Conservation (phyloP, 2,329 filamentous ascomycete species). For the Zymoseptoria pseudotritici region DNA sequence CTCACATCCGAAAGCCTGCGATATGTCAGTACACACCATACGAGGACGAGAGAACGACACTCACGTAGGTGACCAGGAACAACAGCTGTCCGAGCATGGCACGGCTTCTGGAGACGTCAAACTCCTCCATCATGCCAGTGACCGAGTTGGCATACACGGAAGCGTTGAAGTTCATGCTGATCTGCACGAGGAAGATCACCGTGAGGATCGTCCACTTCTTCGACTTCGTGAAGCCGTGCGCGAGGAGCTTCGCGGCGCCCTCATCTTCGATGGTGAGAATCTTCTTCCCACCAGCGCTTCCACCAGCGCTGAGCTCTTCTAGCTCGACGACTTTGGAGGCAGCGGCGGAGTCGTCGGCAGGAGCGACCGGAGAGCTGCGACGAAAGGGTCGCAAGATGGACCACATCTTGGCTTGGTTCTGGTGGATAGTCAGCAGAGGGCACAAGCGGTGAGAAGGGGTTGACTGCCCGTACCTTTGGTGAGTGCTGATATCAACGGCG, state of each 20-base stretch:
- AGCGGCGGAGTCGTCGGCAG: background rate
- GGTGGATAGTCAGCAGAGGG: background rate
- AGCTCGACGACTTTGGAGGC: background rate
- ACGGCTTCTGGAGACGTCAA: conserved; percentile 58
- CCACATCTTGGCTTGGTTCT: background rate
- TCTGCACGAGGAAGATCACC: conserved; percentile 48
- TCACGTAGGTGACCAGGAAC: conserved; percentile 63
- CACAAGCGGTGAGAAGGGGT: background rate
- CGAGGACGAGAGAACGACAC: background rate
- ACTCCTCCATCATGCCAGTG: conserved; percentile 51
- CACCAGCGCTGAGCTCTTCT: background rate
- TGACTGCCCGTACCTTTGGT: background rate
- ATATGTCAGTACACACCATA: background rate
- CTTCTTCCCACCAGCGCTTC: background rate
- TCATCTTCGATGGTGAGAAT: background rate
- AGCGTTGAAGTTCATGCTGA: conserved; percentile 51
- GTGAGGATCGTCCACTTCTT: conserved; percentile 47
- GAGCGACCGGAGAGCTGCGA: background rate
- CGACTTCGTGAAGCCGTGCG: conserved; percentile 34
- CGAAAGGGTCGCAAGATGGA: background rate
- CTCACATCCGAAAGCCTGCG: conserved; percentile 68
- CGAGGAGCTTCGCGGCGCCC: background rate
- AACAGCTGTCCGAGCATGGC: conserved; percentile 68
- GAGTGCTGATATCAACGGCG: background rate
- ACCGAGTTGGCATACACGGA: conserved; percentile 53